A percentile compares a stretch with the other conserved stretches of the same genome.
These are phyloP conservation scores for Nothomitra cinnamomea DNA, from an alignment of 2,329 filamentous ascomycete species.

Conservation along the genomic window DNA sequence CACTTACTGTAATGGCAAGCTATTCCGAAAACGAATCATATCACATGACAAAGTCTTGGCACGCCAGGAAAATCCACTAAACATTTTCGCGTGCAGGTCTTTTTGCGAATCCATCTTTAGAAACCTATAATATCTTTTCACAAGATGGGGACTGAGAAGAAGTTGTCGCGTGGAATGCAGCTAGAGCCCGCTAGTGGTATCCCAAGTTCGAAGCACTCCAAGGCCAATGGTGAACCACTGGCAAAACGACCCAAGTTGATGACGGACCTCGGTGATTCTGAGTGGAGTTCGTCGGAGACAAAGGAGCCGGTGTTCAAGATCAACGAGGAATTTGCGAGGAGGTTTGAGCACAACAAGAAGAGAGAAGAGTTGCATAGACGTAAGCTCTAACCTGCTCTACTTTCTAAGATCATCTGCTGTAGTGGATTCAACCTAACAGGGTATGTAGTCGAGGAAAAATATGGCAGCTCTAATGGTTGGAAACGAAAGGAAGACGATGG, in stretches of 20 bases:
- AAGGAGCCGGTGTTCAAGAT: slow-evolving; percentile 45
- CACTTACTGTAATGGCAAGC: no score
- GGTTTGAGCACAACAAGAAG: slow-evolving; percentile 96
- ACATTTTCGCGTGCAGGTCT: no score
- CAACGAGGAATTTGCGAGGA: slow-evolving; percentile 74
- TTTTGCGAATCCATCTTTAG: no score
- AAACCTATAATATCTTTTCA: no score
- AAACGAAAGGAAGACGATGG: slow-evolving; percentile 23
- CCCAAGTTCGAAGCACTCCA: not conserved
- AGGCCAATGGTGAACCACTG: not conserved
- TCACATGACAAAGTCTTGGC: no score
- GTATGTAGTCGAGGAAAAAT: slow-evolving; percentile 70
- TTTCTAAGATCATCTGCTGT: slow-evolving; percentile 11
- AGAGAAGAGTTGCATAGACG: slow-evolving; percentile 64
- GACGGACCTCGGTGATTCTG: slow-evolving; percentile 2
- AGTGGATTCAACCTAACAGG: slow-evolving; percentile 7
- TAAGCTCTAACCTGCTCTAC: slow-evolving; percentile 27
- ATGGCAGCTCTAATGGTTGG: slow-evolving; percentile 30
- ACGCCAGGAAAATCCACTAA: no score
- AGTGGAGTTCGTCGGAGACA: not conserved
- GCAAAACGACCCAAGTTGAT: slow-evolving; percentile 7
- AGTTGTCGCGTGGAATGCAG: not conserved
- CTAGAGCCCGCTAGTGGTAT: not conserved
- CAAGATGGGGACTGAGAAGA: not conserved
- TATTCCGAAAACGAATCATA: no score